phyloP scores from a whole-genome alignment of 495 filamentous ascomycete genomes.

The Xylaria telfairii region DNA sequence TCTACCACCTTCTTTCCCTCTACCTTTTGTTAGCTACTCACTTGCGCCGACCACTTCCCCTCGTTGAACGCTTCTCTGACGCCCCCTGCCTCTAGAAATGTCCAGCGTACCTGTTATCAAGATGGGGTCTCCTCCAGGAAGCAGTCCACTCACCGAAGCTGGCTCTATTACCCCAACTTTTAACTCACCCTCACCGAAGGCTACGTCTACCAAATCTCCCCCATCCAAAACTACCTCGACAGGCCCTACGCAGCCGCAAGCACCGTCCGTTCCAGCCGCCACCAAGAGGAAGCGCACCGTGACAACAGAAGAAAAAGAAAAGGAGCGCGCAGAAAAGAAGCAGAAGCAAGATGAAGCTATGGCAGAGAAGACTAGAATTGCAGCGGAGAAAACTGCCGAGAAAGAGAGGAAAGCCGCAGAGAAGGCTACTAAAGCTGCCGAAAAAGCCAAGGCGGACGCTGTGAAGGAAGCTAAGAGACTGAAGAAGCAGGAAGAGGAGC shows the following conservation, averaged over 20 bases:
- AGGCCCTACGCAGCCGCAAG: conserved; percentile 6
- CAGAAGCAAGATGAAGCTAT: conserved; percentile 55
- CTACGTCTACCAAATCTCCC: conserved; percentile 30
- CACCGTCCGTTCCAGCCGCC: conserved; percentile 8
- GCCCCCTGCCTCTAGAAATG: conserved; percentile 14
- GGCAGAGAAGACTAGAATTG: conserved; percentile 40
- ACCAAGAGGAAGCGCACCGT: conserved; percentile 27
- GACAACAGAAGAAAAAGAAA: conserved; percentile 52
- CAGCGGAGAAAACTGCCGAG: conserved; percentile 45
- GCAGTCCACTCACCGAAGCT: conserved; percentile 44
- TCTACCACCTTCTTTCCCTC: background rate
- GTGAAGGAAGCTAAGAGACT: conserved; percentile 46
- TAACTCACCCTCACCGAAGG: conserved; percentile 39
- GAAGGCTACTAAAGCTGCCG: conserved; percentile 49
- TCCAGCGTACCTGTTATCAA: conserved; percentile 11
- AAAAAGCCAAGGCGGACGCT: conserved; percentile 43
- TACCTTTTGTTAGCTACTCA: background rate
- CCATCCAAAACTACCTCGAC: conserved; percentile 11
- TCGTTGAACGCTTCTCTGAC: conserved; percentile 1
- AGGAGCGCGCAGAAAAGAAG: conserved; percentile 61
- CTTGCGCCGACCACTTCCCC: background rate
- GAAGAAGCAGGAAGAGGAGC: conserved; percentile 61
- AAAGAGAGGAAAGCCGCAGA: conserved; percentile 58
- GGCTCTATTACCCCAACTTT: conserved; percentile 41
- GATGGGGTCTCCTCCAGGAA: conserved; percentile 34